Base-by-base conservation (phyloP, 2,329 filamentous ascomycete species). In the Aspergillus awamori region DNA sequence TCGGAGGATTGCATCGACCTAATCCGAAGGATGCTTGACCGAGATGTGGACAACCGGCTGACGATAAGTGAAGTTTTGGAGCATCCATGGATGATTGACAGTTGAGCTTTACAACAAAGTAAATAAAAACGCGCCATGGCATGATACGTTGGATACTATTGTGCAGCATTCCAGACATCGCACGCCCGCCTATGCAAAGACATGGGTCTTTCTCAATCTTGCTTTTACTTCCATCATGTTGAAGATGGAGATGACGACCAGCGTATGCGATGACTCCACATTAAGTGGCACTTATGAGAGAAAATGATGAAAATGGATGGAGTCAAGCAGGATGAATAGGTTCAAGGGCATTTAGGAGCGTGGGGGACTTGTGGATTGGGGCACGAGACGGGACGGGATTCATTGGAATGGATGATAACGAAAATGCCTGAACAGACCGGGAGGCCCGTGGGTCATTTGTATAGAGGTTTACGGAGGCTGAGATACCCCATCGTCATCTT, bases 1-100 rank as follows among this genome's bases (percentile, higher is more conserved):
- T 80, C 92, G 76, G 93, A 97, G 66, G 90, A 93, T 67, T 97
- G 93, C 76, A 96, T 99, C 67, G 90, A 97, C 70, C 83, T 99
- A 56, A 90, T 99, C 64, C 87, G 92, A 45, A 84, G 88, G 73
- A 98, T 99, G 95, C 87, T 99, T 28, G 88, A 98, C 75, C 88
- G 95, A 41, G 90, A 98, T 74, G 91, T 98, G 8, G 86, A 89
- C 67, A 84, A 89, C 71, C 84, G 95, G 59, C 88, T 92, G 69
- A 89, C 89, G n/a, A 98, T 98, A 69, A 88, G 89, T 62, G 88
- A 93, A 74, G 93, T 99, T 17, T 80, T 97, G 60, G 87, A 91
- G 58, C 94, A 98, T 77, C 87, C 90, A n/a, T 99, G 95, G 95
- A 77, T 81, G 74, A 64, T 59, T 8, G 70, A 69, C 57, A 65